Conservation (phyloP, 768 basidiomycete species). For the Psilocybe subaeruginosa region DNA sequence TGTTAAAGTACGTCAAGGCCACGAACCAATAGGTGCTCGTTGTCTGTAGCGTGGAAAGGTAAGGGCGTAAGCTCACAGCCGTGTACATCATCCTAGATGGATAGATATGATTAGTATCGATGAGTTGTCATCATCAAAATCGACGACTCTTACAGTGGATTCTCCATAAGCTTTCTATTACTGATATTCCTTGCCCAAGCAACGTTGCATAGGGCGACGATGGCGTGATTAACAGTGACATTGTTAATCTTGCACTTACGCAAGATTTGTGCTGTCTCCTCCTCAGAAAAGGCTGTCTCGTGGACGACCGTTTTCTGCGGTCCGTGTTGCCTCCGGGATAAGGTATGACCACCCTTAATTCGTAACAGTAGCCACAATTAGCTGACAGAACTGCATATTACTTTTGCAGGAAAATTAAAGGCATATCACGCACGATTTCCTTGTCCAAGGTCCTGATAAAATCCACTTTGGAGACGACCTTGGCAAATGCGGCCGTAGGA, state of each 20-base stretch:
- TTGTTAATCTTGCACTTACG: constrained; percentile 59
- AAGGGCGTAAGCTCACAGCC: constrained; percentile 5
- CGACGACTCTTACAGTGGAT: not conserved
- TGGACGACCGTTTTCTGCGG: constrained; percentile 36
- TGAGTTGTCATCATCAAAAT: not conserved
- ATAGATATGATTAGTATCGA: not conserved
- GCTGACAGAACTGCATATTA: not conserved
- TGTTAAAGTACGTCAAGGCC: constrained; percentile 10
- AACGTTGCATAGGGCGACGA: constrained; percentile 61
- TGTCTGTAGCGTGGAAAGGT: not conserved
- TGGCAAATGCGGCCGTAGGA: constrained; percentile 22
- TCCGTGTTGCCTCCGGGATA: constrained; percentile 41
- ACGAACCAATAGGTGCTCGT: constrained; percentile 10
- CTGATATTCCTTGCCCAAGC: constrained; percentile 49
- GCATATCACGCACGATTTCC: constrained; percentile 41
- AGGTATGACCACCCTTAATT: constrained; percentile 57
- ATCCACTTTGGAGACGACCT: constrained; percentile 50
- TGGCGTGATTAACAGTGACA: constrained; percentile 62
- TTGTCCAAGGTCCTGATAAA: constrained; percentile 45
- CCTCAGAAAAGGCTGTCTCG: constrained; percentile 29
- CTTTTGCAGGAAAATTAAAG: not conserved
- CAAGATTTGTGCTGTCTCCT: constrained; percentile 47
- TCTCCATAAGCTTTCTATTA: constrained; percentile 11
- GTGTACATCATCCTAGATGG: constrained; percentile 10
- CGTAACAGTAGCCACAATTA: not conserved